phyloP scores from a whole-genome alignment of 352 stramenopile species.

The Phytophthora pinifolia region DNA sequence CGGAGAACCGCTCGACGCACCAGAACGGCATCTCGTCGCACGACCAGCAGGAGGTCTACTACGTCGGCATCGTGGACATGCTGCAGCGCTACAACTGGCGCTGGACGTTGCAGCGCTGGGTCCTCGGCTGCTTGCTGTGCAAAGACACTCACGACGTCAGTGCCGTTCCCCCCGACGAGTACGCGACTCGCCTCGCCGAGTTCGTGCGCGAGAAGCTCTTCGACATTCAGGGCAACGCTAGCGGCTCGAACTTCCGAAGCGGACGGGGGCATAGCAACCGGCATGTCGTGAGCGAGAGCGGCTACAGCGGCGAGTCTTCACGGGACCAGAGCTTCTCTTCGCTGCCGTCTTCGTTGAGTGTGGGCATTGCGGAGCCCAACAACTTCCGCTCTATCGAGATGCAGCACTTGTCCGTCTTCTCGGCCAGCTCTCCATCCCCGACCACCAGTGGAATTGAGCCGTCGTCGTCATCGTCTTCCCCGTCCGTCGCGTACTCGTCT shows the following conservation, averaged over 20 bases:
- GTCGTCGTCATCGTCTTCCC: slow-evolving; percentile 43
- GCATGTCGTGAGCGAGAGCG: slow-evolving; percentile 10
- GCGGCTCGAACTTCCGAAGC: slow-evolving; percentile 21
- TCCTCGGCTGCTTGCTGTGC: slow-evolving; percentile 68
- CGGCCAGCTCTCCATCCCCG: slow-evolving; percentile 30
- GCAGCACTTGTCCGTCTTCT: slow-evolving; percentile 50
- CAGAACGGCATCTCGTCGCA: slow-evolving; percentile 48
- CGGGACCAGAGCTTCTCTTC: slow-evolving; percentile 19
- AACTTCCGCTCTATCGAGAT: slow-evolving; percentile 34
- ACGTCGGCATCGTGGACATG: slow-evolving; percentile 82
- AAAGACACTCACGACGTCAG: slow-evolving; percentile 86
- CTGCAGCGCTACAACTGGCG: slow-evolving; percentile 86
- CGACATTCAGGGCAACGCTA: slow-evolving; percentile 42
- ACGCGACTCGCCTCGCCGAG: slow-evolving; percentile 65
- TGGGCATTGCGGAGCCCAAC: slow-evolving; percentile 16
- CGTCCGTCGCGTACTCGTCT: slow-evolving; percentile 65
- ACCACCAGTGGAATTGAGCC: slow-evolving; percentile 36
- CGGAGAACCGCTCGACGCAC: slow-evolving; percentile 26
- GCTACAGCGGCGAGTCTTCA: slow-evolving; percentile 25
- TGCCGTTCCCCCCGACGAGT: slow-evolving; percentile 68
- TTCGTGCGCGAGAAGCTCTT: slow-evolving; percentile 78
- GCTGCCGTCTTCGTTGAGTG: slow-evolving; percentile 19
- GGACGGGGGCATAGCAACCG: slow-evolving; percentile 3
- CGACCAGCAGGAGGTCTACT: slow-evolving; percentile 66
- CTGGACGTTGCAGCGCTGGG: slow-evolving; percentile 80